phyloP scores from a whole-genome alignment of 2,329 filamentous ascomycete genomes.

The Mollisiaceae sp. region DNA sequence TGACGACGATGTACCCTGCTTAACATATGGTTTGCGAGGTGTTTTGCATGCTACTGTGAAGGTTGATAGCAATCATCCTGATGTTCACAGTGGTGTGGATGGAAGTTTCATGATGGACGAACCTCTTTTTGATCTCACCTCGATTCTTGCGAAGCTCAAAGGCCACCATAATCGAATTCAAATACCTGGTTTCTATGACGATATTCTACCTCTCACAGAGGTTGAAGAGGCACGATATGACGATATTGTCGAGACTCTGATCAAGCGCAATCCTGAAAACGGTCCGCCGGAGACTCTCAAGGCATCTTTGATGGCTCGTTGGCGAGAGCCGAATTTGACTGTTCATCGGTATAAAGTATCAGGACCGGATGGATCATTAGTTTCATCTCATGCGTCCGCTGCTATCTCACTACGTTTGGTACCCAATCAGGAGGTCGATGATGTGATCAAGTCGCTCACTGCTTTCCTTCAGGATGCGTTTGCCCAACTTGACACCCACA shows the following conservation, averaged over 20 bases:
- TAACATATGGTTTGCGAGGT: constrained; percentile 92
- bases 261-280: constrained; percentile 69
- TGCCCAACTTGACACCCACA: constrained; percentile 75
- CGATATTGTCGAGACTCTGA: constrained; percentile 79
- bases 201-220: constrained; percentile 74
- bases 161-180: constrained; percentile 80
- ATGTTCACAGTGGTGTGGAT: constrained; percentile 96
- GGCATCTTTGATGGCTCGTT: constrained; percentile 85
- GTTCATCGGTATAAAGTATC: constrained; percentile 93
- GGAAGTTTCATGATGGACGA: constrained; percentile 90
- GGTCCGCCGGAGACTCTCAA: constrained; percentile 73
- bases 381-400: constrained; percentile 86
- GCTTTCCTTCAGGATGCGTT: constrained; percentile 75
- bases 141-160: constrained; percentile 81
- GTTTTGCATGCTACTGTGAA: constrained; percentile 93
- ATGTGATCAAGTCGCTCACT: constrained; percentile 72
- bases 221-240: constrained; percentile 83
- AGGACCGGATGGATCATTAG: constrained; percentile 88
- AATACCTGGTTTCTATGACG: constrained; percentile 88
- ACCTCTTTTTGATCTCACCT: constrained; percentile 87
- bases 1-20: constrained; percentile 90
- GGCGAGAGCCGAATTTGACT: constrained; percentile 93
- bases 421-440: constrained; percentile 85
- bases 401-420: constrained; percentile 91
- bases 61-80: constrained; percentile 83